These are phyloP conservation scores for Lathyrus aphaca DNA, from an alignment of 306 rosid genomes.

Conservation along the genomic window DNA sequence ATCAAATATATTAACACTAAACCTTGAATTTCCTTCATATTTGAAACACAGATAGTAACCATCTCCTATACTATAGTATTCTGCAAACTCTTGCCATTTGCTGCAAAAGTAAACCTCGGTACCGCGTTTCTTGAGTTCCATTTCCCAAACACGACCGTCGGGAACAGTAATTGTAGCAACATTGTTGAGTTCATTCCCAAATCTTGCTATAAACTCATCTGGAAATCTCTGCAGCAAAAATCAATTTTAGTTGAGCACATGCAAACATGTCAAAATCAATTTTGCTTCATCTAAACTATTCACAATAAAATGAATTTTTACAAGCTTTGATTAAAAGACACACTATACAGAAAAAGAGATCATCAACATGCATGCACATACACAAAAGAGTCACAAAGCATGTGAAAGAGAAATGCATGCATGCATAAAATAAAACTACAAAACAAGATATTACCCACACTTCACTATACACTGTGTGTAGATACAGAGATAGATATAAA, in stretches of 20 bases:
- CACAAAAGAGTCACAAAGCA: too few species aligned
- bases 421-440: too few species aligned
- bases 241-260: too few species aligned
- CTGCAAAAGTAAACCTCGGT: background rate
- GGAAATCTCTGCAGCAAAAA: slow-evolving; percentile 21
- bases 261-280: too few species aligned
- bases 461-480: too few species aligned
- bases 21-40: slow-evolving; percentile 38
- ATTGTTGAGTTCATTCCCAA: slow-evolving; percentile 27
- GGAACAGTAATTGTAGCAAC: slow-evolving; percentile 33
- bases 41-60: slow-evolving; percentile 33
- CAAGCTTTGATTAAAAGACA: too few species aligned
- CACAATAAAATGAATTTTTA: too few species aligned
- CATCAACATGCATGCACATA: too few species aligned
- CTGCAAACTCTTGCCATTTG: slow-evolving; percentile 30
- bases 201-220: slow-evolving; percentile 35
- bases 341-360: too few species aligned
- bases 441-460: too few species aligned
- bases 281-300: too few species aligned
- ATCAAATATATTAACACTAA: slow-evolving; percentile 38
- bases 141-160: slow-evolving; percentile 23
- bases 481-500: background rate
- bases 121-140: slow-evolving; percentile 28
- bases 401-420: too few species aligned
- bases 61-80: slow-evolving; percentile 27